These are phyloP conservation scores for Marsdenia floribunda DNA, from an alignment of 257 asterid species.

Conservation along the genomic window DNA sequence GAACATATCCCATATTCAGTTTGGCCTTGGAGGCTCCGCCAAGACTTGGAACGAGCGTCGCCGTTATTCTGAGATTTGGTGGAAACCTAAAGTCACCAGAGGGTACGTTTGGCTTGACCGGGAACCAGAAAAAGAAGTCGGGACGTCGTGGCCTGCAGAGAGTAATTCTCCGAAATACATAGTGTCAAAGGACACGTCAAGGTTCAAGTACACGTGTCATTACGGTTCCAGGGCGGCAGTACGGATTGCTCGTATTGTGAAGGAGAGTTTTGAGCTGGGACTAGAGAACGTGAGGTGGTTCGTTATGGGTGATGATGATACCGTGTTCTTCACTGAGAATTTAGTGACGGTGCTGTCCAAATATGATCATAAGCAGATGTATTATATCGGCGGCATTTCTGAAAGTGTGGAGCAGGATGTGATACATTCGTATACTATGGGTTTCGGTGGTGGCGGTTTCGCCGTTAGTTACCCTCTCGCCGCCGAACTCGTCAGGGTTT, in stretches of 20 bases:
- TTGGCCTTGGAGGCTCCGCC: conserved; percentile 83
- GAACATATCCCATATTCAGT: conserved; percentile 53
- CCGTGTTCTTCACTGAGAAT: conserved; percentile 71
- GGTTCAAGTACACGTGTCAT: conserved; percentile 48
- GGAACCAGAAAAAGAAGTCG: conserved; percentile 41
- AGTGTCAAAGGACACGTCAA: conserved; percentile 48
- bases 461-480: conserved; percentile 79
- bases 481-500: conserved; percentile 47
- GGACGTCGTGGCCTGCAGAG: not conserved
- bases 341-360: conserved; percentile 43
- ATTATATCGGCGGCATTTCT: conserved; percentile 69
- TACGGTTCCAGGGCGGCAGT: conserved; percentile 63
- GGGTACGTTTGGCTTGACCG: conserved; percentile 80
- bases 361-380: conserved; percentile 64
- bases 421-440: conserved; percentile 62
- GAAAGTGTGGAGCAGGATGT: conserved; percentile 85
- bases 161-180: conserved; percentile 42
- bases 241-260: conserved; percentile 64
- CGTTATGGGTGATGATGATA: conserved; percentile 94
- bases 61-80: conserved; percentile 70
- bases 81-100: conserved; percentile 62
- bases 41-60: conserved; percentile 68
- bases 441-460: conserved; percentile 90
- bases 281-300: conserved; percentile 67
- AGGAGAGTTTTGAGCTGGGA: conserved; percentile 58